A percentile compares a stretch with the other conserved stretches of the same genome.
phyloP scores from a whole-genome alignment of 225 moss, liverwort and hornwort species.

The Bryum argenteum region DNA sequence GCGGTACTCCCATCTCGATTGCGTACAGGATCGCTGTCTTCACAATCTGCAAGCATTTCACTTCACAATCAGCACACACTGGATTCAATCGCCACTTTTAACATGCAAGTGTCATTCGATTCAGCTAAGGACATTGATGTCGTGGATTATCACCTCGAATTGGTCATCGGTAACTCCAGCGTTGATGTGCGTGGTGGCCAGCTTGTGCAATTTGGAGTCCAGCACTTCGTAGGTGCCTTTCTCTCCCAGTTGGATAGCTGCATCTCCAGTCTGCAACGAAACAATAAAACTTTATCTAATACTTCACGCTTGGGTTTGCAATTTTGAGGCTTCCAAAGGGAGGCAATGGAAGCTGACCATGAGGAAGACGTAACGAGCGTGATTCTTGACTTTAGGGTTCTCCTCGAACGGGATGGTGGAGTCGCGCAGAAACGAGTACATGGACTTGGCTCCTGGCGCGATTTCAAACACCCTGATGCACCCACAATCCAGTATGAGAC shows the following conservation, averaged over 20 bases:
- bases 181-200: background rate
- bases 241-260: background rate
- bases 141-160: background rate
- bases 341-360: constrained; percentile 39
- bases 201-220: background rate
- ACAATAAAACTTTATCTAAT: background rate
- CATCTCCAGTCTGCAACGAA: background rate
- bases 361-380: constrained; percentile 52
- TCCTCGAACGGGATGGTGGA: constrained; percentile 44
- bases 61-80: background rate
- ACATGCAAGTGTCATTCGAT: background rate
- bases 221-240: background rate
- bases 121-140: too few relatives aligned
- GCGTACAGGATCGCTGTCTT: constrained; percentile 41
- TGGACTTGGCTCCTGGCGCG: constrained; percentile 45
- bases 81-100: background rate
- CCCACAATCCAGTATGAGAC: background rate
- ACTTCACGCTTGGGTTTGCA: background rate
- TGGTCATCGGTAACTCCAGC: background rate
- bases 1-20: constrained; percentile 49
- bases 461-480: constrained; percentile 48
- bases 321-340: background rate
- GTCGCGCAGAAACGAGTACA: constrained; percentile 47
- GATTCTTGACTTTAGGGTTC: constrained; percentile 55
- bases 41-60: constrained; percentile 36